Evolutionary conservation across 305 asterid species (phyloP).

Genomic region (Withania somnifera): DNA sequence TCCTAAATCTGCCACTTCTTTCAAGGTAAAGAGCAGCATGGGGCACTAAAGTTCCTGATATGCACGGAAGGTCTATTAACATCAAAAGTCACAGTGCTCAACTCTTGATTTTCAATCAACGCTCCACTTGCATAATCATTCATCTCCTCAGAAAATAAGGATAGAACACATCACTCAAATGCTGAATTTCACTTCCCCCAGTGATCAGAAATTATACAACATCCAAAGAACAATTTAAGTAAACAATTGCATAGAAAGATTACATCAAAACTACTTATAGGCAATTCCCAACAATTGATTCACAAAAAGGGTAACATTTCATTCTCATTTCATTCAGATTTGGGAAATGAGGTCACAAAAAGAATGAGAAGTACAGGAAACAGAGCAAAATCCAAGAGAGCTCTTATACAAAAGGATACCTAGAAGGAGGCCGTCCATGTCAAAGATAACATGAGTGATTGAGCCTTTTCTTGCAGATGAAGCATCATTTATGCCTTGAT

Average conservation of each 20-base stretch:
- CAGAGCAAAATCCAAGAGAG: not conserved
- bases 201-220: not conserved
- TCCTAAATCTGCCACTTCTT: not conserved
- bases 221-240: not conserved
- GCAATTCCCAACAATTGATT: not conserved
- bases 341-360: not conserved
- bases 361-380: not conserved
- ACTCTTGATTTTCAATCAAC: not conserved
- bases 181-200: not conserved
- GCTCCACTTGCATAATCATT: not conserved
- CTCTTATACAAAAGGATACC: slow-evolving; percentile 24
- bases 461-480: slow-evolving; percentile 28
- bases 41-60: no score
- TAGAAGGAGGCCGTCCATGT: slow-evolving; percentile 90
- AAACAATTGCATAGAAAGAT: not conserved
- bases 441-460: slow-evolving; percentile 77
- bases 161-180: not conserved
- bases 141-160: not conserved
- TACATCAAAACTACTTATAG: not conserved
- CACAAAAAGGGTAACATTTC: not conserved
- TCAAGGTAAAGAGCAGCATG: no score
- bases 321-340: not conserved
- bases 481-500: slow-evolving; percentile 14
- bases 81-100: not conserved
- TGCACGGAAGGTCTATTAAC: no score